These are phyloP conservation scores for Tricholoma sp. DNA, from an alignment of 768 basidiomycete species.

Conservation along the genomic window DNA sequence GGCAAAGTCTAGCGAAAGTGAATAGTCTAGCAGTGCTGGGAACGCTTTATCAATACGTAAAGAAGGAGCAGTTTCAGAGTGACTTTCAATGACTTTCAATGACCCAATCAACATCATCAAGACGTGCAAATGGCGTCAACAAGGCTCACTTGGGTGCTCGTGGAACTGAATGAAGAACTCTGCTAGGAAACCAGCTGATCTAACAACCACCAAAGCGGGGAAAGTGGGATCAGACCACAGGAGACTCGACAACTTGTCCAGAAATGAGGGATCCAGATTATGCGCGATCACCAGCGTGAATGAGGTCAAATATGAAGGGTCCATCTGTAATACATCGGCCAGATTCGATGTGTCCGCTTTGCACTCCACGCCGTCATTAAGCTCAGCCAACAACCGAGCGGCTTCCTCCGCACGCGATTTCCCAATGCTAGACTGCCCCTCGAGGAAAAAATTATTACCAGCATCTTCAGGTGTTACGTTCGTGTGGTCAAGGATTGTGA, in stretches of 20 bases:
- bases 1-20: constrained; percentile 64
- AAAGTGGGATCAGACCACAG: constrained; percentile 61
- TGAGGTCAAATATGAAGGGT: constrained; percentile 49
- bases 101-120: not conserved
- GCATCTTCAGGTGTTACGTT: constrained; percentile 68
- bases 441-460: constrained; percentile 96
- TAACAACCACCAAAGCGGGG: constrained; percentile 71
- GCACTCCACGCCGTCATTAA: constrained; percentile 85
- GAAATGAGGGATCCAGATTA: constrained; percentile 56
- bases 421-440: constrained; percentile 70
- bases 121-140: not conserved
- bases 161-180: constrained; percentile 86
- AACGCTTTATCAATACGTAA: constrained; percentile 89
- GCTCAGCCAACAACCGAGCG: constrained; percentile 69
- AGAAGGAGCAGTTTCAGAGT: constrained; percentile 68
- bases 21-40: constrained; percentile 71
- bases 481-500: constrained; percentile 78
- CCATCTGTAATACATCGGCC: constrained; percentile 49
- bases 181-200: constrained; percentile 86
- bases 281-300: constrained; percentile 84
- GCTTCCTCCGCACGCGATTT: constrained; percentile 76
- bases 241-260: constrained; percentile 55
- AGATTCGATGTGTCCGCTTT: constrained; percentile 52
- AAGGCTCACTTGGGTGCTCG: constrained; percentile 71
- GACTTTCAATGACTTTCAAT: constrained; percentile 78